A percentile compares a stretch with the other conserved stretches of the same genome.
Conservation (phyloP, 2,329 filamentous ascomycete genomes). For the Mollisiaceae sp. region DNA sequence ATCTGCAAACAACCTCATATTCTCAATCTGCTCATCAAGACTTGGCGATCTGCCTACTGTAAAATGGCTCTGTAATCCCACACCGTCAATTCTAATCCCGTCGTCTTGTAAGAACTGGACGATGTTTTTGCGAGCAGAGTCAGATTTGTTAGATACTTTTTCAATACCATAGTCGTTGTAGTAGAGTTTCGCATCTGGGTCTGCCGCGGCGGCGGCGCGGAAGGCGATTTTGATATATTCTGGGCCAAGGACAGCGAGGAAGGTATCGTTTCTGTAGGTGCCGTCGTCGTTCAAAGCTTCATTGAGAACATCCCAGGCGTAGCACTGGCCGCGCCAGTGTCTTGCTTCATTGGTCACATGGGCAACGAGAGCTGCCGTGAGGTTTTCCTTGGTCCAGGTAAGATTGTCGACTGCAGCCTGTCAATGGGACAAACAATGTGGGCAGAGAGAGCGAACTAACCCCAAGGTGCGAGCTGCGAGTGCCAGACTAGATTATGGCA, state of each 20-base stretch:
- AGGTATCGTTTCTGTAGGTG: constrained; percentile 57
- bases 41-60: constrained; percentile 49
- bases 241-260: constrained; percentile 59
- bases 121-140: constrained; percentile 48
- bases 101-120: constrained; percentile 52
- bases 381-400: constrained; percentile 61
- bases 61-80: constrained; percentile 67
- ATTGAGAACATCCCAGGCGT: constrained; percentile 69
- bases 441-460: constrained; percentile 39
- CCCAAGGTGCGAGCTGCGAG: constrained; percentile 58
- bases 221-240: constrained; percentile 64
- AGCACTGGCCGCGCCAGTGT: constrained; percentile 64
- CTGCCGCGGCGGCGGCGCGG: constrained; percentile 57
- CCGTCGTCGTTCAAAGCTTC: constrained; percentile 65
- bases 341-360: constrained; percentile 64
- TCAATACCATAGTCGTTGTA: constrained; percentile 71
- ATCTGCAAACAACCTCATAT: constrained; percentile 51
- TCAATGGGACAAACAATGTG: neutral
- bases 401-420: constrained; percentile 33
- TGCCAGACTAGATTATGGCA: constrained; percentile 67
- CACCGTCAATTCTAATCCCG: constrained; percentile 63
- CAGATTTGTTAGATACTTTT: constrained; percentile 53
- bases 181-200: constrained; percentile 62
- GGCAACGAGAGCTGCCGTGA: constrained; percentile 59
- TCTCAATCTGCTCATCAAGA: constrained; percentile 48